Conservation (phyloP, 495 filamentous ascomycete genomes). For the Platismatia glauca region DNA sequence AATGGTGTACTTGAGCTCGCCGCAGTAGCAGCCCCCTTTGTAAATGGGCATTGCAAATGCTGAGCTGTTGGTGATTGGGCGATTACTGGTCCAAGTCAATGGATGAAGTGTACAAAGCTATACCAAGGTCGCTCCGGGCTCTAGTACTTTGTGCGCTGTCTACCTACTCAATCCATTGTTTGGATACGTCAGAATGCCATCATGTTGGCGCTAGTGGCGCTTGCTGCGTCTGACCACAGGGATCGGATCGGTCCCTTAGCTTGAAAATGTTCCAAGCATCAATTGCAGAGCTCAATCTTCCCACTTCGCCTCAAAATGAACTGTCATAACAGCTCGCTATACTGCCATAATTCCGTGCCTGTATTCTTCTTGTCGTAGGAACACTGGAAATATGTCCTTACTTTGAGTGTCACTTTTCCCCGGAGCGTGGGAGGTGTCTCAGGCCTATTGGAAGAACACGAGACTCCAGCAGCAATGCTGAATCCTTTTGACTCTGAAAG, state of each 20-base stretch:
- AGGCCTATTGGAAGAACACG: neutral
- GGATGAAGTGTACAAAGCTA: neutral
- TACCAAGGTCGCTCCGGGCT: neutral
- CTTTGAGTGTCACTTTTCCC: neutral
- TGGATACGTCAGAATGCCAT: slow-evolving; percentile 11
- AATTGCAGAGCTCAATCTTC: too few relatives aligned
- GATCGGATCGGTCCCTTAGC: neutral
- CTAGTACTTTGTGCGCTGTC: neutral
- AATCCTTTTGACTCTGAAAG: too few relatives aligned
- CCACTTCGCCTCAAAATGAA: neutral
- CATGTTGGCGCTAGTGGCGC: slow-evolving; percentile 9
- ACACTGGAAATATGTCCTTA: neutral
- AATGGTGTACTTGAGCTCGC: slow-evolving; percentile 39
- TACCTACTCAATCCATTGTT: neutral
- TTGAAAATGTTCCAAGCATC: neutral
- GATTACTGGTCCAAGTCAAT: neutral
- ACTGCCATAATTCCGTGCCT: neutral
- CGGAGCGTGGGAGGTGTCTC: neutral
- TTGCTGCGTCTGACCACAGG: neutral
- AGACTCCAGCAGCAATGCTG: neutral
- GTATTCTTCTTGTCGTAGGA: neutral
- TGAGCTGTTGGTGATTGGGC: neutral
- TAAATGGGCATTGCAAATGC: slow-evolving; percentile 20
- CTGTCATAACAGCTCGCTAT: neutral
- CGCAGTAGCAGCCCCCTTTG: slow-evolving; percentile 44